Base-by-base conservation (phyloP, 2,329 filamentous ascomycete genomes). In the Blastomyces emzantsi region DNA sequence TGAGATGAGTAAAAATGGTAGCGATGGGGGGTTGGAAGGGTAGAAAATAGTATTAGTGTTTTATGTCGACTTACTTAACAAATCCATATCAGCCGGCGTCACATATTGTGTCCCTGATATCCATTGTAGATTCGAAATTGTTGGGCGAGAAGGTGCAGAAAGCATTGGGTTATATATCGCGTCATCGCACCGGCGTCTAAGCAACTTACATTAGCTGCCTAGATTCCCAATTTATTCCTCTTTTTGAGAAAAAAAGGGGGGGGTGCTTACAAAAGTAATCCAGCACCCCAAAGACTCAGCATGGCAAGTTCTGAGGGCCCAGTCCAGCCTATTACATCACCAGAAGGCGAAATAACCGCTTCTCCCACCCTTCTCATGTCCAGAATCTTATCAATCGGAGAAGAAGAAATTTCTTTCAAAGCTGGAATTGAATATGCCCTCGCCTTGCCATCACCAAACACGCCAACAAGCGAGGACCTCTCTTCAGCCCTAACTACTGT, bases 121-220 rank as follows among this genome's bases (percentile, higher is more conserved):
- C 94, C 94, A 99, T 76, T 97, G 92, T 47, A 99, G 77, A 70
- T 95, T 96, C 25, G 90, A 95, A 65, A 99, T 99, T 0, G 92
- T 96, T 0, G 94, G 94, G 1, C 94, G 86, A 15, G 90, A 83
- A 1, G 92, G 93, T 28, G 89, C 83, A 19, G 83, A 73, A 0
- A 90, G 83, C 64, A 89, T 82, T 0, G 90, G 87, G 72, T 97
- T 96, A 75, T 90, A 85, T 2, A 99, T 81, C 8, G 81, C 85
- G 72, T 97, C 92, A n/a, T 85, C 78, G 19, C 79, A 78, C 54
- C 72, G 76, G n/a, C 75, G 74, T 62, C 80, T 82, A 64, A 43
- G 43, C 36, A 28, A 22, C 60, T 56, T n/a, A 59, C 0, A 39
- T 73, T 61, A 75, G 68, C 36, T 19, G 30, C 25, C 15, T 36